A percentile compares a stretch with the other conserved stretches of the same genome.
Evolutionary conservation across 805 yeast genomes (phyloP).

Genomic region (Lipomyces oligophaga): DNA sequence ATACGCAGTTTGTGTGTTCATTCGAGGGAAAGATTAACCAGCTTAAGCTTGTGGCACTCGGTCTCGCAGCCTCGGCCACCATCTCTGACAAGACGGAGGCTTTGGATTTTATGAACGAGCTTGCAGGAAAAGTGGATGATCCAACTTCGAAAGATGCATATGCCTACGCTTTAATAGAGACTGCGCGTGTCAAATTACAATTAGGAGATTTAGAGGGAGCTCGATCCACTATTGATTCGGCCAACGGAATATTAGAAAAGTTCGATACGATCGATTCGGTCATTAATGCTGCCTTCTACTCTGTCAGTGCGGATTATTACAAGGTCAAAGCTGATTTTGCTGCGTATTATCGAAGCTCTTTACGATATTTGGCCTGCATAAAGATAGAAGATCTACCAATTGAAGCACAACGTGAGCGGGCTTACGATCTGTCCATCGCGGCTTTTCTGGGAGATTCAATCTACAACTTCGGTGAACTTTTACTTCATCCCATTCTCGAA

Average conservation of each 20-base stretch:
- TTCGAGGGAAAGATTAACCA: slow-evolving; percentile 73
- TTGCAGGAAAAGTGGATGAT: slow-evolving; percentile 47
- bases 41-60: slow-evolving; percentile 71
- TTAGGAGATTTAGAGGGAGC: slow-evolving; percentile 56
- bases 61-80: slow-evolving; percentile 52
- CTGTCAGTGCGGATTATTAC: slow-evolving; percentile 71
- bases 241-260: slow-evolving; percentile 51
- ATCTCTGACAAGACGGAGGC: slow-evolving; percentile 46
- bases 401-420: slow-evolving; percentile 48
- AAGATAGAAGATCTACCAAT: slow-evolving; percentile 39
- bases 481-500: slow-evolving; percentile 78
- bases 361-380: slow-evolving; percentile 77
- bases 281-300: slow-evolving; percentile 78
- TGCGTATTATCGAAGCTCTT: slow-evolving; percentile 71
- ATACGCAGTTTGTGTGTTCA: slow-evolving; percentile 61
- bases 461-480: slow-evolving; percentile 92
- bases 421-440: slow-evolving; percentile 75
- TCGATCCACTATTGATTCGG: slow-evolving; percentile 60
- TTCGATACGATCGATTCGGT: slow-evolving; percentile 55
- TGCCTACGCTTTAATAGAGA: slow-evolving; percentile 61
- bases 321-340: slow-evolving; percentile 76
- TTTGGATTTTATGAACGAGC: slow-evolving; percentile 46
- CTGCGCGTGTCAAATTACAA: slow-evolving; percentile 64
- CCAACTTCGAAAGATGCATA: slow-evolving; percentile 49
- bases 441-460: slow-evolving; percentile 89